Percentiles rank a stretch among this genome's conserved stretches.
These are phyloP conservation scores for Trifolium repens DNA, from an alignment of 306 rosid species.

Conservation along the genomic window DNA sequence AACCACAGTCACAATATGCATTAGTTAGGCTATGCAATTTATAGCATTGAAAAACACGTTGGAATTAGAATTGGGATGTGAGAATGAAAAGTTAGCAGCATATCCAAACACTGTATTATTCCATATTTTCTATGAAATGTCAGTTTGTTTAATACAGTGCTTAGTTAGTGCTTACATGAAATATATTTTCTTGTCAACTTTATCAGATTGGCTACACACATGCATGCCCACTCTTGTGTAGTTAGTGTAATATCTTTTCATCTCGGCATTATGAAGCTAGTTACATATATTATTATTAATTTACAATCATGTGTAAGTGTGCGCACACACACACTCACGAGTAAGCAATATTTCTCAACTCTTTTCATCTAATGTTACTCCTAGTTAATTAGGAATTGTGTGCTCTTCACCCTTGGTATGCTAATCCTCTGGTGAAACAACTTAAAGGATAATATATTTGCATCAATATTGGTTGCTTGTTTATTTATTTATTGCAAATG, in stretches of 20 bases:
- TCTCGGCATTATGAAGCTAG: background rate
- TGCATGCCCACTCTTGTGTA: background rate
- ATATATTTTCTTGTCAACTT: conserved; percentile 3
- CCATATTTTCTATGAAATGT: background rate
- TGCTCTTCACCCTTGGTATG: conserved; percentile 10
- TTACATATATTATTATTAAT: conserved; percentile 4
- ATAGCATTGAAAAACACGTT: background rate
- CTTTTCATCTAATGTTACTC: conserved; percentile 33
- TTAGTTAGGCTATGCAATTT: background rate
- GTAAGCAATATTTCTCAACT: background rate
- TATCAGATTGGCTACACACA: background rate
- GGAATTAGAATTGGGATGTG: background rate
- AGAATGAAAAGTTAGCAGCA: background rate
- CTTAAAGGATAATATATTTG: background rate
- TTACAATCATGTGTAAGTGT: background rate
- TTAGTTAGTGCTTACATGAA: background rate
- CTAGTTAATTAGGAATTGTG: conserved; percentile 22
- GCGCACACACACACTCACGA: background rate
- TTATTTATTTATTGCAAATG: conserved; percentile 25
- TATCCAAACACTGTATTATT: background rate
- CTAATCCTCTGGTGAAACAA: conserved; percentile 17
- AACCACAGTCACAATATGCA: background rate
- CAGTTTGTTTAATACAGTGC: background rate
- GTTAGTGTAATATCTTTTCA: background rate
- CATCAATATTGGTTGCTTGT: conserved; percentile 35